A percentile compares a stretch with the other conserved stretches of the same genome.
phyloP scores from a whole-genome alignment of 148 eudicot species.

The Fagopyrum homotropicum region DNA sequence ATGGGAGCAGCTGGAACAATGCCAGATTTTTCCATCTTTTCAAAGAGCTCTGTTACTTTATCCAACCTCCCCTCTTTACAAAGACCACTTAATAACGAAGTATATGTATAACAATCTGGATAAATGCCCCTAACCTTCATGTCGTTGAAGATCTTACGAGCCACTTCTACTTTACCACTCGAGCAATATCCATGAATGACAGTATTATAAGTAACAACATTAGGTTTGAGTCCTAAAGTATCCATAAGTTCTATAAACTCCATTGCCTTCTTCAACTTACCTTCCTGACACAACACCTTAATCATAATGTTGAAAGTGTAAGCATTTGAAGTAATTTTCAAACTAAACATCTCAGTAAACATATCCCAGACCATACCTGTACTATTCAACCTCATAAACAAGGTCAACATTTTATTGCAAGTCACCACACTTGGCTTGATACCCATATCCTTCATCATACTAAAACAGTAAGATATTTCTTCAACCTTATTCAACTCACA shows the following conservation, averaged over 20 bases:
- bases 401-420: constrained; percentile 53
- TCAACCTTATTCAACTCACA: constrained; percentile 46
- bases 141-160: constrained; percentile 28
- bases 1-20: constrained; percentile 42
- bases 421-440: constrained; percentile 43
- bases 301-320: constrained; percentile 75
- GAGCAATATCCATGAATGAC: constrained; percentile 52
- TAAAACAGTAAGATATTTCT: constrained; percentile 43
- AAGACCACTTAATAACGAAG: constrained; percentile 45
- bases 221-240: constrained; percentile 45
- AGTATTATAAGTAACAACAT: constrained; percentile 62
- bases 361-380: constrained; percentile 47
- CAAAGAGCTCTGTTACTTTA: constrained; percentile 36
- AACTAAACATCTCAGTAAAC: constrained; percentile 66
- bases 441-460: constrained; percentile 42
- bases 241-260: constrained; percentile 57
- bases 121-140: constrained; percentile 51
- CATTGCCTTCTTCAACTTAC: constrained; percentile 57
- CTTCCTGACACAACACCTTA: constrained; percentile 67
- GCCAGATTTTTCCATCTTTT: constrained; percentile 41
- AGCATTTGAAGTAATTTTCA: constrained; percentile 41
- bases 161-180: constrained; percentile 49
- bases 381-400: constrained; percentile 39
- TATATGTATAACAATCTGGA: constrained; percentile 63
- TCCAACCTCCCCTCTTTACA: constrained; percentile 48